Percentiles rank a stretch among this genome's conserved stretches.
Evolutionary conservation across 2,329 filamentous ascomycete genomes (phyloP).

Genomic region (Harringtonia aguacate): DNA sequence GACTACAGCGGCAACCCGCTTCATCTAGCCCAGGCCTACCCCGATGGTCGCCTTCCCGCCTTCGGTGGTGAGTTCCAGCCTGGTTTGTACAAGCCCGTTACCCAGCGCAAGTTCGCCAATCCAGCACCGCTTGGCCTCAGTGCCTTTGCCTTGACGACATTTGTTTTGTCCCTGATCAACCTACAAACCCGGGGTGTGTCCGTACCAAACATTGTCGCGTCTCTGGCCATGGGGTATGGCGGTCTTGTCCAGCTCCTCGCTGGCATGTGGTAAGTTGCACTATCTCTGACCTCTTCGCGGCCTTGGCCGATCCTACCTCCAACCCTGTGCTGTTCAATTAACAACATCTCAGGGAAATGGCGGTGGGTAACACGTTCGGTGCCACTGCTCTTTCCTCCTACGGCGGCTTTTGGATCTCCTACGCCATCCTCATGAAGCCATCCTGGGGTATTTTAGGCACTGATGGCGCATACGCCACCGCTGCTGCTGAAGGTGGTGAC

Average conservation of each 20-base stretch:
- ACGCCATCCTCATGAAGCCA: conserved; percentile 61
- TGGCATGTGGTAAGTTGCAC: conserved; percentile 76
- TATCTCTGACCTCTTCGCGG: too few species aligned
- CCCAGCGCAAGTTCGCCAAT: conserved; percentile 67
- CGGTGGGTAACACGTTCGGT: conserved; percentile 78
- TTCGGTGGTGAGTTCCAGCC: conserved; percentile 68
- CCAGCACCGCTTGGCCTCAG: conserved; percentile 66
- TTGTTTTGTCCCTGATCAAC: conserved; percentile 68
- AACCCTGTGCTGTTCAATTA: too few species aligned
- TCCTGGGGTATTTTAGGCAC: conserved; percentile 46
- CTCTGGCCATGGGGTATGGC: conserved; percentile 63
- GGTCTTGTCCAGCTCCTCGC: conserved; percentile 69
- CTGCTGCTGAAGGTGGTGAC: conserved; percentile 18
- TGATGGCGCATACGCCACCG: conserved; percentile 31
- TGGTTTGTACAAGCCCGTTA: conserved; percentile 50
- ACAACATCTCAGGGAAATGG: conserved; percentile 57
- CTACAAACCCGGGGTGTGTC: conserved; percentile 50
- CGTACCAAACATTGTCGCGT: conserved; percentile 55
- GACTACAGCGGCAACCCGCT: conserved; percentile 29
- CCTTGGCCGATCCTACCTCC: too few species aligned
- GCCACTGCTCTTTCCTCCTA: conserved; percentile 73
- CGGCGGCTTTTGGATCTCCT: conserved; percentile 74
- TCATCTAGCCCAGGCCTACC: conserved; percentile 22
- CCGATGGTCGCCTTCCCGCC: conserved; percentile 36
- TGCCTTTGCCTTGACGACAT: conserved; percentile 75